Percentiles rank a stretch among this genome's conserved stretches.
phyloP scores from a whole-genome alignment of 345 rosid genomes.

The Pelargonium nanum region DNA sequence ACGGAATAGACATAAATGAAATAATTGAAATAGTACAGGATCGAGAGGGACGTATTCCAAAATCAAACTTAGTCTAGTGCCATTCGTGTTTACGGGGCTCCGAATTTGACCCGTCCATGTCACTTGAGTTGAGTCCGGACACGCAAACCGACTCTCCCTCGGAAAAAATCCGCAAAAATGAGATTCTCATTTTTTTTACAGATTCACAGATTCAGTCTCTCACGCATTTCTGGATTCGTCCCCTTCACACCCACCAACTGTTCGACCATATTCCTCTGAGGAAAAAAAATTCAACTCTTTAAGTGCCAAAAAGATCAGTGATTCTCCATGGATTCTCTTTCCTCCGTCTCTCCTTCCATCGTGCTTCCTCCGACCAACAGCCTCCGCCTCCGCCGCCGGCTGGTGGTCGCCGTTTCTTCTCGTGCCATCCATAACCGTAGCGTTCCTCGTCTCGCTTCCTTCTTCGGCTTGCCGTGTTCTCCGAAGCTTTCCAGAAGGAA shows the following conservation, averaged over 20 bases:
- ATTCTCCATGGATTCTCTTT: constrained; percentile 62
- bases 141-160: background rate
- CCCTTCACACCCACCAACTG: background rate
- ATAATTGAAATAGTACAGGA: constrained; percentile 55
- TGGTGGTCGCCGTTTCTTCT: constrained; percentile 20
- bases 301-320: too few relatives aligned
- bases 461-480: constrained; percentile 15
- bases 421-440: constrained; percentile 14
- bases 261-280: too few relatives aligned
- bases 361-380: constrained; percentile 52
- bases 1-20: too few relatives aligned
- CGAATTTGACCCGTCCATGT: background rate
- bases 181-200: too few relatives aligned
- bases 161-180: background rate
- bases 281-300: too few relatives aligned
- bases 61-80: constrained; percentile 46
- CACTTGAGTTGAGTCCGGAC: too few relatives aligned
- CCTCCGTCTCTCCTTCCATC: constrained; percentile 63
- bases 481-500: constrained; percentile 14
- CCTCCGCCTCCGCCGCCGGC: constrained; percentile 22
- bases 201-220: too few relatives aligned
- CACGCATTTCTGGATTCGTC: too few relatives aligned
- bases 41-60: constrained; percentile 73
- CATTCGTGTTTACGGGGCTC: background rate
- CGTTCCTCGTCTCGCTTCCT: constrained; percentile 21